Conservation (phyloP, 2,329 filamentous ascomycete species). For the Exophiala sp. region DNA sequence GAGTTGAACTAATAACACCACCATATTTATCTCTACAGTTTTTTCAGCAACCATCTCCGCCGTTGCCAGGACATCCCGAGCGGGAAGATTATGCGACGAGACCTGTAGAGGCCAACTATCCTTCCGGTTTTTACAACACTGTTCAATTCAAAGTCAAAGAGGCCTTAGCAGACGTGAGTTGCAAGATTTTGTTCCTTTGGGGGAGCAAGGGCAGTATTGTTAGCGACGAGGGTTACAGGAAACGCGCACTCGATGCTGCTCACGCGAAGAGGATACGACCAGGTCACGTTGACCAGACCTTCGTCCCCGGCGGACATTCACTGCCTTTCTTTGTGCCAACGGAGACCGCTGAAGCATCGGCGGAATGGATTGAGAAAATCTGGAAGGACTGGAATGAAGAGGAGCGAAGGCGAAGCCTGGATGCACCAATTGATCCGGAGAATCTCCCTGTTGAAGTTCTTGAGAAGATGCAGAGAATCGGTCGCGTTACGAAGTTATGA, state of each 20-base stretch:
- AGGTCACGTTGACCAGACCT: constrained; percentile 2
- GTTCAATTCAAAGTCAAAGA: background rate
- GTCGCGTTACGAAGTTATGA: background rate
- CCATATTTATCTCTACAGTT: background rate
- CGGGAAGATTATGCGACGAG: constrained; percentile 5
- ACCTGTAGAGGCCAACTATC: background rate
- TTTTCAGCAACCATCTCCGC: constrained; percentile 1
- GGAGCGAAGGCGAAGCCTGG: background rate
- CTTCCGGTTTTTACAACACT: constrained; percentile 4
- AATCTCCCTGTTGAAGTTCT: background rate
- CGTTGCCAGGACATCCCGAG: constrained; percentile 1
- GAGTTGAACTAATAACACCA: constrained; percentile 8
- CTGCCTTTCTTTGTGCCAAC: constrained; percentile 2
- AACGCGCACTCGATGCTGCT: background rate
- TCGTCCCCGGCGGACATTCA: constrained; percentile 2
- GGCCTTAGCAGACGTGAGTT: background rate
- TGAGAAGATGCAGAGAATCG: background rate
- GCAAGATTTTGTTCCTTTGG: constrained; percentile 6
- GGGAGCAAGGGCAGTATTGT: background rate
- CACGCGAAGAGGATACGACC: background rate
- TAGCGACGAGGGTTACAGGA: background rate
- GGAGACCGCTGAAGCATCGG: background rate
- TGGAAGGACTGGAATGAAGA: background rate
- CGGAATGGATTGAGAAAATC: background rate
- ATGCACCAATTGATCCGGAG: background rate